Conservation (phyloP, 768 basidiomycete genomes). For the Mycena vitilis region DNA sequence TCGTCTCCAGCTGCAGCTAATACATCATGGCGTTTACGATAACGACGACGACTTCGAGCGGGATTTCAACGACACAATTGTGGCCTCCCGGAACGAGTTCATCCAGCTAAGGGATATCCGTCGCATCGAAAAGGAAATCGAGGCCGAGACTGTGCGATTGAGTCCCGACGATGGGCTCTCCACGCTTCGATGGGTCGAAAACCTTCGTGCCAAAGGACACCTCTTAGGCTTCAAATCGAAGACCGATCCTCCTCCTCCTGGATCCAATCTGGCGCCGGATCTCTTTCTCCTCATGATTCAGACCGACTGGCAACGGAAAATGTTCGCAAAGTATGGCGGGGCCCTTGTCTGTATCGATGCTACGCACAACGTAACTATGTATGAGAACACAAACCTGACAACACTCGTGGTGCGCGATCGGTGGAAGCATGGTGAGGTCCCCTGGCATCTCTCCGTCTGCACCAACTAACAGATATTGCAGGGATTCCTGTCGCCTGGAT, state of each 20-base stretch:
- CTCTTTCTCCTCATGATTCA: conserved; percentile 11
- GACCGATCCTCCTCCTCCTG: conserved; percentile 14
- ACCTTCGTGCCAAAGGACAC: neutral
- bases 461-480: neutral
- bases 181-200: conserved; percentile 18
- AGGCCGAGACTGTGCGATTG: conserved; percentile 25
- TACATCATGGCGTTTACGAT: conserved; percentile 16
- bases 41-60: neutral
- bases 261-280: conserved; percentile 19
- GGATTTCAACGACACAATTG: neutral
- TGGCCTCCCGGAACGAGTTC: conserved; percentile 6
- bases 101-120: conserved; percentile 5
- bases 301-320: no score
- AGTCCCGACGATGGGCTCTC: conserved; percentile 25
- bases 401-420: conserved; percentile 9
- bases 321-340: conserved; percentile 14
- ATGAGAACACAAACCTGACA: conserved; percentile 26
- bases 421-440: conserved; percentile 6
- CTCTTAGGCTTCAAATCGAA: conserved; percentile 23
- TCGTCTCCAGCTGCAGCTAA: conserved; percentile 6
- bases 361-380: conserved; percentile 30
- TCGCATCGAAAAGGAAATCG: conserved; percentile 3
- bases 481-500: conserved; percentile 13
- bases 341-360: conserved; percentile 24
- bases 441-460: neutral